phyloP scores from a whole-genome alignment of 2,329 filamentous ascomycete species.

The Cordyceps tenuipes region DNA sequence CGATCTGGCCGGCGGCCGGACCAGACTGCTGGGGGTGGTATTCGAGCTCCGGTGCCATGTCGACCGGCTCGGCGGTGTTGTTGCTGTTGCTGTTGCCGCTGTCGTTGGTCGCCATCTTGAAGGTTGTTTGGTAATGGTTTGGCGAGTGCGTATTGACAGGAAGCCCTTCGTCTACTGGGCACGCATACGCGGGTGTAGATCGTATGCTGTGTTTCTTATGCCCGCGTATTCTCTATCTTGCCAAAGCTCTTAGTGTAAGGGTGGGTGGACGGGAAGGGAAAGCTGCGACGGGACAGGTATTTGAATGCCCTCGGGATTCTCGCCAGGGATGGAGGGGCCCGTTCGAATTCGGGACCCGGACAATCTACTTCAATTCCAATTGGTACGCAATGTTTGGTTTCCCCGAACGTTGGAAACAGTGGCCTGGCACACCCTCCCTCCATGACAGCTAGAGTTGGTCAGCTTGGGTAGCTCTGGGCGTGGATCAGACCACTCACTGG shows the following conservation, averaged over 20 bases:
- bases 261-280: not conserved
- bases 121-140: not conserved
- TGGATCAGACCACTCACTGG: slow-evolving; percentile 2
- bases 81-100: not conserved
- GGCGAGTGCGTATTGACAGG: not conserved
- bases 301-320: not conserved
- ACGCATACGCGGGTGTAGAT: not conserved
- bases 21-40: not conserved
- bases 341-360: not conserved
- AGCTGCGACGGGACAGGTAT: not conserved
- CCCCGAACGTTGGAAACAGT: not conserved
- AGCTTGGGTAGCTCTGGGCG: not conserved
- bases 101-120: slow-evolving; percentile 7
- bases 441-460: slow-evolving; percentile 8
- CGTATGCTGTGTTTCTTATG: not conserved
- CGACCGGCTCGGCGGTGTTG: not conserved
- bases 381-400: not conserved
- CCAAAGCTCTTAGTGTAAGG: not conserved
- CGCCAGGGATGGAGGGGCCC: not conserved
- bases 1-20: slow-evolving; percentile 5
- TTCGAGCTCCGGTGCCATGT: slow-evolving; percentile 4
- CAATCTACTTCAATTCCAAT: not conserved
- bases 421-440: not conserved
- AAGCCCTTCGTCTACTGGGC: slow-evolving; percentile 1
- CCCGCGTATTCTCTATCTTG: not conserved